A percentile compares a stretch with the other conserved stretches of the same genome.
phyloP scores from a whole-genome alignment of 441 rosid species.

The Manihot esculenta region DNA sequence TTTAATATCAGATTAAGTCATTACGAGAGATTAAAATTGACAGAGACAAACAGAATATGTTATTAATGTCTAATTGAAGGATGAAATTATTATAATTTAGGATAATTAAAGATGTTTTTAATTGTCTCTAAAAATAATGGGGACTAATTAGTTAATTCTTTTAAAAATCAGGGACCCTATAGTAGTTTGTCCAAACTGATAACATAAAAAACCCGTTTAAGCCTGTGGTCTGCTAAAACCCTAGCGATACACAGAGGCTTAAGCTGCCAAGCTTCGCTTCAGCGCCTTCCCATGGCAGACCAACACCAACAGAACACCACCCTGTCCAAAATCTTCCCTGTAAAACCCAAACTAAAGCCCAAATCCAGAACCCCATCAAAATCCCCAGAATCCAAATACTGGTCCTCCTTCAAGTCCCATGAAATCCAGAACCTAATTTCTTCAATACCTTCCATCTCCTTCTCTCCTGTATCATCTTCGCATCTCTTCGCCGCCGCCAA shows the following conservation, averaged over 20 bases:
- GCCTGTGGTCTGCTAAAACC: neutral
- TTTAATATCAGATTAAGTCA: too few relatives aligned
- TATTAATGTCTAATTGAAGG: too few relatives aligned
- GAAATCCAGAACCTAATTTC: slow-evolving; percentile 52
- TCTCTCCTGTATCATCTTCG: slow-evolving; percentile 58
- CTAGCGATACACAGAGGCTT: neutral
- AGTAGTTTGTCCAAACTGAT: too few relatives aligned
- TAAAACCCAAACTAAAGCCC: slow-evolving; percentile 72
- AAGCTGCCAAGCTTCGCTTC: neutral
- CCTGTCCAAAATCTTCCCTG: slow-evolving; percentile 45
- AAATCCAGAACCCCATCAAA: slow-evolving; percentile 52
- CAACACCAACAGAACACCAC: slow-evolving; percentile 1
- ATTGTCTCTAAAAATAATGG: too few relatives aligned
- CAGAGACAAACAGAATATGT: too few relatives aligned
- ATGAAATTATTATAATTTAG: too few relatives aligned
- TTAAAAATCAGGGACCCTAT: too few relatives aligned
- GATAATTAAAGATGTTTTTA: too few relatives aligned
- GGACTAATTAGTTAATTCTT: too few relatives aligned
- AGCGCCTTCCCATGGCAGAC: slow-evolving; percentile 8
- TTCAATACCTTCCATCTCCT: slow-evolving; percentile 58
- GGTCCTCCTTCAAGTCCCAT: slow-evolving; percentile 78
- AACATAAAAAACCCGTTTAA: neutral
- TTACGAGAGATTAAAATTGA: too few relatives aligned
- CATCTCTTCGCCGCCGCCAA: slow-evolving; percentile 62
- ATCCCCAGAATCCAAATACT: slow-evolving; percentile 77